phyloP scores from a whole-genome alignment of 2,329 filamentous ascomycete species.

The Claviceps sp. region DNA sequence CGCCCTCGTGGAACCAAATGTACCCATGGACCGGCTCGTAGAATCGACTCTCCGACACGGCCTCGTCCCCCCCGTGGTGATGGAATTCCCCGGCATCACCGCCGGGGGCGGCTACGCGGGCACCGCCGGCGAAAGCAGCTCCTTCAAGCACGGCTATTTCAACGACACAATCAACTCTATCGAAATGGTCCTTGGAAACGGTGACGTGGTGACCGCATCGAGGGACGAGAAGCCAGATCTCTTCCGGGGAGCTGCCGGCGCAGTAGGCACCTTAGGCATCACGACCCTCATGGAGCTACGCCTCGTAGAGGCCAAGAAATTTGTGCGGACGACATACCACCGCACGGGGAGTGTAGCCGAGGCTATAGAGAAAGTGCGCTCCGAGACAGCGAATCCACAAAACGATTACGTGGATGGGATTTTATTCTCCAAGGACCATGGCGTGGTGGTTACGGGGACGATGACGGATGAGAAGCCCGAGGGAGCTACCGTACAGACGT shows the following conservation, averaged over 20 bases:
- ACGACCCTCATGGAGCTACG: conserved; percentile 53
- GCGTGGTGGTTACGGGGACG: conserved; percentile 52
- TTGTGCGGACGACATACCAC: conserved; percentile 50
- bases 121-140: conserved; percentile 56
- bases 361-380: conserved; percentile 33
- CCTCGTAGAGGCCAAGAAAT: conserved; percentile 45
- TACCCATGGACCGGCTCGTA: conserved; percentile 59
- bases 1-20: conserved; percentile 62
- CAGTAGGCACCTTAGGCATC: conserved; percentile 54
- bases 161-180: conserved; percentile 48
- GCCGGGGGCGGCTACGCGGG: conserved; percentile 59
- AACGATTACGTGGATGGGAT: conserved; percentile 67
- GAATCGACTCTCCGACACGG: conserved; percentile 50
- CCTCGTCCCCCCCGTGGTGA: conserved; percentile 57
- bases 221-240: conserved; percentile 34
- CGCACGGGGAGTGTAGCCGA: conserved; percentile 34
- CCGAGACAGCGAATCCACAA: conserved; percentile 27
- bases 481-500: conserved; percentile 33
- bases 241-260: conserved; percentile 52
- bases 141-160: conserved; percentile 60
- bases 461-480: conserved; percentile 40
- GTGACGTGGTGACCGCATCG: conserved; percentile 44
- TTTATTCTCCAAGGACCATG: conserved; percentile 45
- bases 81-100: conserved; percentile 67
- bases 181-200: conserved; percentile 58